These are phyloP conservation scores for Stagonosporopsis tanaceti DNA, from an alignment of 2,329 filamentous ascomycete genomes.

Conservation along the genomic window DNA sequence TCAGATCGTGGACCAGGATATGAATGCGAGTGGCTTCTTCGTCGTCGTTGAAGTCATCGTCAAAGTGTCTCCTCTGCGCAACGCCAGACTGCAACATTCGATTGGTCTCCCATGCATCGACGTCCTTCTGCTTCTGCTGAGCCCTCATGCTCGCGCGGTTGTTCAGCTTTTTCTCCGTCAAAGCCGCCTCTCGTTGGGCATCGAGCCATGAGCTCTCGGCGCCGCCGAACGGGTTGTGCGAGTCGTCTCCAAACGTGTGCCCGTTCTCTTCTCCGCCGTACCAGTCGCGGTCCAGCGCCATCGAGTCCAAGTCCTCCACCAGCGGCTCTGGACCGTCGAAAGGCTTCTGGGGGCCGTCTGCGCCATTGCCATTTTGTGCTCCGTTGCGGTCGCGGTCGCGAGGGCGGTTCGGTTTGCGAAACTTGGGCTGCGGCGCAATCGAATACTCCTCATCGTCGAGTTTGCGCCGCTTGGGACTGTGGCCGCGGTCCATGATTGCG, in stretches of 20 bases:
- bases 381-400: conserved; percentile 45
- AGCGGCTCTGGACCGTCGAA: conserved; percentile 70
- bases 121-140: conserved; percentile 88
- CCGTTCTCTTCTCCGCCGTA: conserved; percentile 87
- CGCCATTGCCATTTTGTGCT: conserved; percentile 38
- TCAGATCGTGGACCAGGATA: conserved; percentile 89
- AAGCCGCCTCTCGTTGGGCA: conserved; percentile 74
- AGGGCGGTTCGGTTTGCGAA: conserved; percentile 46
- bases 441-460: conserved; percentile 70
- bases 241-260: conserved; percentile 87
- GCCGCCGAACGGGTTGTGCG: conserved; percentile 89
- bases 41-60: conserved; percentile 85
- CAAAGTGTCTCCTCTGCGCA: conserved; percentile 84
- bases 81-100: conserved; percentile 97
- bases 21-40: conserved; percentile 90
- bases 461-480: conserved; percentile 71
- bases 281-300: conserved; percentile 88
- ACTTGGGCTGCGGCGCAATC: conserved; percentile 59
- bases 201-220: conserved; percentile 77
- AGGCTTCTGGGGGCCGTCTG: conserved; percentile 60
- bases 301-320: conserved; percentile 72
- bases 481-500: conserved; percentile 47
- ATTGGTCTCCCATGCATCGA: conserved; percentile 98
- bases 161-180: conserved; percentile 81
- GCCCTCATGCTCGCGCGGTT: conserved; percentile 75